phyloP scores from a whole-genome alignment of 192 early-diverging fungal species.

The Backusella australiensis region DNA sequence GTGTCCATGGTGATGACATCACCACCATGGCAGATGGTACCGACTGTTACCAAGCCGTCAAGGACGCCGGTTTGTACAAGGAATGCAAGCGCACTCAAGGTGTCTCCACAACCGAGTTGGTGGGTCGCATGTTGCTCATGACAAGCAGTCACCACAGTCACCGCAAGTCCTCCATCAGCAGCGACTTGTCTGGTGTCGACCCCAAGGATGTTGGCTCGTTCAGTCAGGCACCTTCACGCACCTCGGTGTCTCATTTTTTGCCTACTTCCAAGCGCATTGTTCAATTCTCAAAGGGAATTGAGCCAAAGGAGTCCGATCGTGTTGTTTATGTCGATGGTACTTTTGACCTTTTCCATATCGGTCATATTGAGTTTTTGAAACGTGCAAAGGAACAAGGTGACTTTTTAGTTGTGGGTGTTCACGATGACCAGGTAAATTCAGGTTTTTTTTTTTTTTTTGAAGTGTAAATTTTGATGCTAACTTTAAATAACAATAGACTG shows the following conservation, averaged over 20 bases:
- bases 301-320: constrained; percentile 73
- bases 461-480: background rate
- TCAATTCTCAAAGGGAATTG: constrained; percentile 84
- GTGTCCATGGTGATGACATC: constrained; percentile 97
- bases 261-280: constrained; percentile 85
- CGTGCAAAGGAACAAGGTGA: constrained; percentile 80
- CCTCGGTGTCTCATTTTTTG: constrained; percentile 81
- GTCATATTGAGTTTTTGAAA: constrained; percentile 90
- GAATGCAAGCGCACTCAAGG: constrained; percentile 97
- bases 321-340: constrained; percentile 95
- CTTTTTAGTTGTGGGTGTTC: constrained; percentile 90
- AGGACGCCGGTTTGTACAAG: constrained; percentile 91
- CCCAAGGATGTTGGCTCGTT: constrained; percentile 62
- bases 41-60: constrained; percentile 95
- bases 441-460: background rate
- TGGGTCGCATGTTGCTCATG: constrained; percentile 93
- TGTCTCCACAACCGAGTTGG: constrained; percentile 96
- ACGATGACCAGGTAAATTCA: constrained; percentile 69
- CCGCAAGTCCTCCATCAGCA: constrained; percentile 39
- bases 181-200: constrained; percentile 53
- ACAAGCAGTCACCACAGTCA: constrained; percentile 81
- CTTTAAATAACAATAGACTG: constrained; percentile 44
- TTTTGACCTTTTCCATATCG: constrained; percentile 93
- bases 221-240: constrained; percentile 46
- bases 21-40: constrained; percentile 95